phyloP scores from a whole-genome alignment of 768 basidiomycete genomes.

The Lactarius psammicola region DNA sequence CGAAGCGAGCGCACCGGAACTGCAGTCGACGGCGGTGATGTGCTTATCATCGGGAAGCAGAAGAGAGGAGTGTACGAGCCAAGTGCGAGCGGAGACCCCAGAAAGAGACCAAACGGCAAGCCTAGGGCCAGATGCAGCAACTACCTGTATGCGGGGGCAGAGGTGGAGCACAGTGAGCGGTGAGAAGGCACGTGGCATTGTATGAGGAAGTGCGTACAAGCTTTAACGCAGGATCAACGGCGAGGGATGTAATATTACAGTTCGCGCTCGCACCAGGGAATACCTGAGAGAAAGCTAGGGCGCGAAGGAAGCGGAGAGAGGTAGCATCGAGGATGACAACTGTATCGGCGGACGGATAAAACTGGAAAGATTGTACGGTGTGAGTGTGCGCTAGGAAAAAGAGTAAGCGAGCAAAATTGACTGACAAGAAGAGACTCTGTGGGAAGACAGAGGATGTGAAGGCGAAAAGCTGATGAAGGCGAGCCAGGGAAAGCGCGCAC shows the following conservation, averaged over 20 bases:
- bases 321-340: constrained; percentile 72
- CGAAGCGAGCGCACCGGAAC: constrained; percentile 54
- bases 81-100: constrained; percentile 57
- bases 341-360: constrained; percentile 70
- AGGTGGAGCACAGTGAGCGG: not conserved
- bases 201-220: constrained; percentile 52
- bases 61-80: constrained; percentile 82
- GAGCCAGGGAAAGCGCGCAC: constrained; percentile 47
- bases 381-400: constrained; percentile 2
- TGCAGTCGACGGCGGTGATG: constrained; percentile 67
- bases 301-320: constrained; percentile 59
- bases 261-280: constrained; percentile 56
- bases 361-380: constrained; percentile 39
- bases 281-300: constrained; percentile 77
- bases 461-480: constrained; percentile 54
- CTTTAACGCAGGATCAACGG: constrained; percentile 78
- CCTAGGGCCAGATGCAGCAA: constrained; percentile 63
- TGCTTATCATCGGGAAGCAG: constrained; percentile 52
- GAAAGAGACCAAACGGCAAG: constrained; percentile 82
- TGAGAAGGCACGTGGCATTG: constrained; percentile 5
- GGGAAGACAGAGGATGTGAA: constrained; percentile 49
- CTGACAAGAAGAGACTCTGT: constrained; percentile 59
- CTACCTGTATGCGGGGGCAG: constrained; percentile 49
- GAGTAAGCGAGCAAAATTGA: constrained; percentile 21
- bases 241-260: constrained; percentile 51